Percentiles rank a stretch among this genome's conserved stretches.
These are phyloP conservation scores for Cornus suecica DNA, from an alignment of 148 eudicot genomes.

Conservation along the genomic window DNA sequence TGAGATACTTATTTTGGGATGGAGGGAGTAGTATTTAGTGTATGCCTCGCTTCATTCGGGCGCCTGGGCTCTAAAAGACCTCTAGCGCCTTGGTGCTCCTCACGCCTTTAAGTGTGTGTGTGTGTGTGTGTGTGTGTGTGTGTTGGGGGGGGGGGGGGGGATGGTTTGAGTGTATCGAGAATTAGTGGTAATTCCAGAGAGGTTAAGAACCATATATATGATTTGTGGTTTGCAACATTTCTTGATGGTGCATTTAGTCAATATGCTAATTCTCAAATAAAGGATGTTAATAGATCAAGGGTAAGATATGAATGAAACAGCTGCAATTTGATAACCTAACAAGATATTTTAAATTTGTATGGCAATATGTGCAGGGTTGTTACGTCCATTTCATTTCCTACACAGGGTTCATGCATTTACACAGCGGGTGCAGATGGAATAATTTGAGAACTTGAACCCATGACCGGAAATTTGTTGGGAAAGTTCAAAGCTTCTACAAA, in stretches of 20 bases:
- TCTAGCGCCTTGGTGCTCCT: too few relatives aligned
- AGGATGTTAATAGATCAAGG: slow-evolving; percentile 4
- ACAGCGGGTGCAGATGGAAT: slow-evolving; percentile 94
- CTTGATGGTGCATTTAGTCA: not conserved
- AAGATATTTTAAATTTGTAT: not conserved
- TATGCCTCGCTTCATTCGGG: too few relatives aligned
- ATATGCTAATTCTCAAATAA: not conserved
- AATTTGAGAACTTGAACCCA: slow-evolving; percentile 73
- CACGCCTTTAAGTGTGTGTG: too few relatives aligned
- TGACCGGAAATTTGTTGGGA: slow-evolving; percentile 70
- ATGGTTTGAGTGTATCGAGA: not conserved
- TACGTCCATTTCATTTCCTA: slow-evolving; percentile 59
- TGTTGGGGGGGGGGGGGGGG: too few relatives aligned
- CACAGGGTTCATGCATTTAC: slow-evolving; percentile 50
- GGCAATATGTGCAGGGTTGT: slow-evolving; percentile 63
- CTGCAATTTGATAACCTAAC: not conserved
- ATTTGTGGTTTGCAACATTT: not conserved
- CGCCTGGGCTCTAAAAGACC: too few relatives aligned
- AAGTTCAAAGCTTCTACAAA: slow-evolving; percentile 82
- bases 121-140: too few relatives aligned
- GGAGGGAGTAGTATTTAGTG: too few relatives aligned
- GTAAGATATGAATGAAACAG: not conserved
- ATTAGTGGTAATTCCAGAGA: slow-evolving; percentile 3
- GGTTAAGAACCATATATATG: not conserved
- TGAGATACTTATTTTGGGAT: too few relatives aligned